Evolutionary conservation across 805 yeast genomes (phyloP), one percentile per base, ranked within the genome.

Genomic region (Kluyveromyces dobzhanskii): DNA sequence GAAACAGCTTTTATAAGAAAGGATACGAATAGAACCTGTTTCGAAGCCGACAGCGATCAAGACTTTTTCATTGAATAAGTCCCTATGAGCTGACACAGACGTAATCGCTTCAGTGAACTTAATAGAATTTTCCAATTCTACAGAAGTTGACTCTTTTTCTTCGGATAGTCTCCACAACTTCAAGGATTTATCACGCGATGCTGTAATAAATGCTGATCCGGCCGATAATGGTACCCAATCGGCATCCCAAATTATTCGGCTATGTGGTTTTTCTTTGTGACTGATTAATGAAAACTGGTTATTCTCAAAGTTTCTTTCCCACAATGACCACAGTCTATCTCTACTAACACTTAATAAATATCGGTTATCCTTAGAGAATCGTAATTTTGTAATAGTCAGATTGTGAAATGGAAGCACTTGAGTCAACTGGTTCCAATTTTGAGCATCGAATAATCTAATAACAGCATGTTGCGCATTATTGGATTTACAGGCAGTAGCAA

Each of bases 211-310:
- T n/a, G 57, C 56, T n/a, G 48, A 36, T 6, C 66, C 70, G 35
- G 54, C 54, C 3, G 52, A 64, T n/a, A 51, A 43, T 4, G 87
- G 85, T 0, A 79, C 65, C 95, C 97, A 92, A 28, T 83, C 74
- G 56, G 90, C 80, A 63, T 92, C 97, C 98, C 98, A 94, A 31
- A 92, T 76, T 50, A 92, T 90, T 60, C 97, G 76, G 2, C 81
- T 61, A 55, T 94, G 99, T 0, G 96, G 96, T 56, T 82, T 85
- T 26, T 75, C 75, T 40, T 73, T 69, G 14, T 62, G 48, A 32
- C 42, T 43, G 21, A 49, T 54, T 40, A 75, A 59, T 14, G 61
- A 56, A 44, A 73, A 71, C 16, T 59, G 57, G 32, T 69, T 64
- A 11, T 51, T 49, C 13, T 56, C 64, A 24, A 62, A 54, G 14